These are phyloP conservation scores for Neopestalotiopsis sp. DNA, from an alignment of 2,329 filamentous ascomycete species.

Conservation along the genomic window DNA sequence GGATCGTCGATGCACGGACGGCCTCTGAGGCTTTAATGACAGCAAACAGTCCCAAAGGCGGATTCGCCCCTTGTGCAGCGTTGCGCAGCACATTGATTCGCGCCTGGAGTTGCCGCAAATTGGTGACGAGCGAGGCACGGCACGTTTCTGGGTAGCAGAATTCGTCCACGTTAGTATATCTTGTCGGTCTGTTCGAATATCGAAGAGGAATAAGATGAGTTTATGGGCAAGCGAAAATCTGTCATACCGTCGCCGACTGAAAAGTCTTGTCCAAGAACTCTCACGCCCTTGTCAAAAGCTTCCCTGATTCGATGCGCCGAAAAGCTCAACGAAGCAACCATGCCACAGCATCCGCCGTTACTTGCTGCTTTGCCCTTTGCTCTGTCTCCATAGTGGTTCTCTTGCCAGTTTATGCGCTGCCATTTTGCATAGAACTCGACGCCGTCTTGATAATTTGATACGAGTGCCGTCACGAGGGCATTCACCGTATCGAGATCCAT, in stretches of 20 bases:
- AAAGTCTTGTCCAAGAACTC: slow-evolving; percentile 41
- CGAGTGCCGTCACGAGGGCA: slow-evolving; percentile 35
- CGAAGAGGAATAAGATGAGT: background rate
- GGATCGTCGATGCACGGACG: slow-evolving; percentile 35
- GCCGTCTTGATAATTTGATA: slow-evolving; percentile 35
- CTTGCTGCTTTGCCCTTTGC: slow-evolving; percentile 11
- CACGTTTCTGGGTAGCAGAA: slow-evolving; percentile 29
- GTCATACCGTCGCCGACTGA: slow-evolving; percentile 39
- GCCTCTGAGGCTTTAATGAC: slow-evolving; percentile 40
- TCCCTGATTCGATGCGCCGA: slow-evolving; percentile 37
- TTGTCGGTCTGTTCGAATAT: too few relatives aligned
- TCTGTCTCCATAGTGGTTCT: slow-evolving; percentile 38
- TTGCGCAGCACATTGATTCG: slow-evolving; percentile 33
- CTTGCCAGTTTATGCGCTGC: slow-evolving; percentile 36
- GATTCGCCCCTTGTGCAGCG: slow-evolving; percentile 23
- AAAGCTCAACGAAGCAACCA: slow-evolving; percentile 39
- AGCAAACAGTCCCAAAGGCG: slow-evolving; percentile 38
- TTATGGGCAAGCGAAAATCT: background rate
- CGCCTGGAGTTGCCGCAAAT: slow-evolving; percentile 33
- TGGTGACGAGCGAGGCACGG: slow-evolving; percentile 33
- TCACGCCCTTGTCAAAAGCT: slow-evolving; percentile 37
- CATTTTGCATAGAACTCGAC: slow-evolving; percentile 41
- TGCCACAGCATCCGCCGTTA: slow-evolving; percentile 33
- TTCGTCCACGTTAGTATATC: background rate
- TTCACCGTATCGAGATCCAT: slow-evolving; percentile 36